Base-by-base conservation (phyloP, 768 basidiomycete species). In the Suillus cothurnatus region DNA sequence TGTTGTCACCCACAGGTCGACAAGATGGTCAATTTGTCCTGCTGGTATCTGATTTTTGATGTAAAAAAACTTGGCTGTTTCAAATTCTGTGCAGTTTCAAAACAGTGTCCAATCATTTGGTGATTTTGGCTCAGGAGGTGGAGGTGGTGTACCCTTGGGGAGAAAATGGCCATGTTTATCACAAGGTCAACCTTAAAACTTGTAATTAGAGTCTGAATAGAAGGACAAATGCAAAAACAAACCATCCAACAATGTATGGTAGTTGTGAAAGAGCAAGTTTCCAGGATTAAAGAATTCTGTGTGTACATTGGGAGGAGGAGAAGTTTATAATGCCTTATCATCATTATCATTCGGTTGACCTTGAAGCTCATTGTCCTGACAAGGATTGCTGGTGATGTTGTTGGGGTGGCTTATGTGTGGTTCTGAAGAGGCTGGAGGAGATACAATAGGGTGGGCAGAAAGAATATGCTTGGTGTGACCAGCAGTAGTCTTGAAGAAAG, bases 81-180 rank as follows among this genome's bases (percentile, higher is more conserved):
- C 73, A 63, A 78, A 79, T 3, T 69, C 67, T 1, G 72, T 9
- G 1, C 71, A 61, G 47, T 71, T 69, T 32, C 65, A 5, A 58
- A 78, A 78, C 41, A 77, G 76, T 15, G 31, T 65, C 71, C 72
- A 79, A 6, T 68, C 55, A 57, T 72, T 74, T 15, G n/a, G 39
- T 9, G 41, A 26, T 8, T 38, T 45, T 7, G 66, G 34, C 28
- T 64, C 59, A 21, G n/a, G 34, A 55, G 41, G 34, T 21, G 61
- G 66, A 8, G 65, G 49, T 28, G 65, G 28, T 1, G 28, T 26
- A 49, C 32, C 63, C 39, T 43, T 21, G 1, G 52, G 52, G 38
- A 68, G 61, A 41, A 52, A 61, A 32, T 38, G 23, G n/a, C 67
- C 67, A 52, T 68, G 26, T 32, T 49, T 19, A 49, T 68, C 61